These are phyloP conservation scores for Peronospora tabacina DNA, from an alignment of 352 stramenopile genomes.

Conservation along the genomic window DNA sequence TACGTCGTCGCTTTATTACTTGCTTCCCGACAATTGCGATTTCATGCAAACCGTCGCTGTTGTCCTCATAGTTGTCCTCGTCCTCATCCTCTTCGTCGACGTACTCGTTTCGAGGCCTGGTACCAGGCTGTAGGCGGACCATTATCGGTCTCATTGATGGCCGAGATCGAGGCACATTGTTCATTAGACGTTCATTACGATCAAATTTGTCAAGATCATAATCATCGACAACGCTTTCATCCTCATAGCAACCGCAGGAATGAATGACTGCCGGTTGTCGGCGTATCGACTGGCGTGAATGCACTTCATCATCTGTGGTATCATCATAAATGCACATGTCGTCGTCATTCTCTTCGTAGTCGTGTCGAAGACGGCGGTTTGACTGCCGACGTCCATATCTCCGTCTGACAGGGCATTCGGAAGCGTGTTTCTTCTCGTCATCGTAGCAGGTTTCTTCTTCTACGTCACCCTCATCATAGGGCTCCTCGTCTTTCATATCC, in stretches of 20 bases:
- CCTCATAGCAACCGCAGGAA: constrained; percentile 14
- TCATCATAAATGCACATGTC: constrained; percentile 15
- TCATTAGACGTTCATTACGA: constrained; percentile 4
- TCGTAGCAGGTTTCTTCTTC: constrained; percentile 18
- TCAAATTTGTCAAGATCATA: constrained; percentile 10
- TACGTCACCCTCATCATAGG: constrained; percentile 7
- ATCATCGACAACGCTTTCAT: constrained; percentile 11
- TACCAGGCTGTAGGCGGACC: constrained; percentile 11
- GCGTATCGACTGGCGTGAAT: constrained; percentile 6
- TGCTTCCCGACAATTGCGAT: constrained; percentile 9
- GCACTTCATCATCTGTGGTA: constrained; percentile 6
- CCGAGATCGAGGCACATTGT: constrained; percentile 9
- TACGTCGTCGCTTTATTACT: constrained; percentile 14
- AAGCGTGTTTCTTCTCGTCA: constrained; percentile 7
- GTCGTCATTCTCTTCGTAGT: constrained; percentile 15
- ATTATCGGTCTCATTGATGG: constrained; percentile 5
- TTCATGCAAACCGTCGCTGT: constrained; percentile 12
- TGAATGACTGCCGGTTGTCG: constrained; percentile 7
- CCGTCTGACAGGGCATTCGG: constrained; percentile 6
- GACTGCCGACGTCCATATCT: constrained; percentile 12
- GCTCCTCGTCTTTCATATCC: constrained; percentile 15
- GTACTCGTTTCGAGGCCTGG: constrained; percentile 8
- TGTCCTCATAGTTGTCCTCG: constrained; percentile 10
- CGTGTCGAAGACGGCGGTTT: constrained; percentile 6
- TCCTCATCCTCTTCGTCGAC: constrained; percentile 12